Base-by-base conservation (phyloP, 2,329 filamentous ascomycete species). In the Neonectria punicea region DNA sequence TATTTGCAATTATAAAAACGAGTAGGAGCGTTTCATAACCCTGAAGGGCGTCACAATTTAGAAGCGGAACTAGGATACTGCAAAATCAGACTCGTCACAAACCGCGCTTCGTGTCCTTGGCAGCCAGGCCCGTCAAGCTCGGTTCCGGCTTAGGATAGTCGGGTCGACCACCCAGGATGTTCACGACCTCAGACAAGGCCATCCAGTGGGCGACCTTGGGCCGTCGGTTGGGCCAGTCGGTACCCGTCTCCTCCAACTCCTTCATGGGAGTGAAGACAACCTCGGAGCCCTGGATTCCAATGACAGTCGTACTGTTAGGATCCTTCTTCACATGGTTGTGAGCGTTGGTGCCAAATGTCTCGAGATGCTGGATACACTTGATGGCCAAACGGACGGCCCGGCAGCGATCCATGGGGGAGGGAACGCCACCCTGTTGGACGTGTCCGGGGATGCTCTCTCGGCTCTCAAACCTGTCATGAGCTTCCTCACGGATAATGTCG, bases 341-440 rank as follows among this genome's bases (percentile, higher is more conserved):
- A 39, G 86, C 84, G 72, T 89, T 88, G 55, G 88, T 89, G 7
- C 89, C 89, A 74, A 90, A 97, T 22, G 81, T 80, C 81, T 99
- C 96, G 4, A 99, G 84, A 77, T 97, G 94, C 83, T 97, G 90
- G 77, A 98, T 92, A 78, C 93, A 97, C 82, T 94, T 95, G 80
- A 98, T 96, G 10, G 94, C 93, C 75, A 99, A 90, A 55, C 96
- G 88, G 25, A 97, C 92, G 2, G 96, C 95, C 51, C 96, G 90
- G 74, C 95, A 94, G 60, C 96, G 92, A 81, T 99, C 96, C 94
- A 99, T 98, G 7, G 96, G 90, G 3, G 93, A 97, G 0, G 96
- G 96, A 47, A 93, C 93, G 63, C 93, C 94, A 72, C 94, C 94
- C 82, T 98, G 95, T 80, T 98, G 94, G 70, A 97, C 94, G 81